phyloP scores from a whole-genome alignment of 306 rosid species.

The Inga oerstediana region DNA sequence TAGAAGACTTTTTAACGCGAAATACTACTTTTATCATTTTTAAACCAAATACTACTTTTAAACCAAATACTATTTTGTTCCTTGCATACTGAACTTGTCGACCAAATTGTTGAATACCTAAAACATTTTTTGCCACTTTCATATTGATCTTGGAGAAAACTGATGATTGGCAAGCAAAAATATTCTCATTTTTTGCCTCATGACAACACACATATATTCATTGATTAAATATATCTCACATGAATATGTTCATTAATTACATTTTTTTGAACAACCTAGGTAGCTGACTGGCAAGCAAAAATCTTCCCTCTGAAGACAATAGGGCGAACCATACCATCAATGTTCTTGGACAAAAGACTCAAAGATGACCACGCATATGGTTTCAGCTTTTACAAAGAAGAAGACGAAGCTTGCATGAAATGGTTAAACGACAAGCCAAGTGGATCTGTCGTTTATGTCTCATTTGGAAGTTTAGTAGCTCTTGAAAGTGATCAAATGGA shows the following conservation, averaged over 20 bases:
- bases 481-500: not conserved
- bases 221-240: not conserved
- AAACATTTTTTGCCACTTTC: not conserved
- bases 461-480: not conserved
- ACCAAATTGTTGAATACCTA: not conserved
- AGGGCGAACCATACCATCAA: slow-evolving; percentile 12
- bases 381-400: not conserved
- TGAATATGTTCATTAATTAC: not conserved
- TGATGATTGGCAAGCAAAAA: not conserved
- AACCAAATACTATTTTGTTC: too few species aligned
- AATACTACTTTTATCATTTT: too few species aligned
- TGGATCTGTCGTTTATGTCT: not conserved
- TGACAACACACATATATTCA: not conserved
- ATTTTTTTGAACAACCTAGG: not conserved
- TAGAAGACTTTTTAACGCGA: too few species aligned
- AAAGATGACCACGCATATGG: not conserved
- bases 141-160: not conserved
- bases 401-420: not conserved
- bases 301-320: not conserved
- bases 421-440: slow-evolving; percentile 14
- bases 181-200: not conserved
- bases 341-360: slow-evolving; percentile 4
- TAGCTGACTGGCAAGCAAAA: slow-evolving; percentile 8
- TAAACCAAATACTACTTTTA: too few species aligned
- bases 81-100: not conserved